These are phyloP conservation scores for Senna tora DNA, from an alignment of 306 rosid species.

Conservation along the genomic window DNA sequence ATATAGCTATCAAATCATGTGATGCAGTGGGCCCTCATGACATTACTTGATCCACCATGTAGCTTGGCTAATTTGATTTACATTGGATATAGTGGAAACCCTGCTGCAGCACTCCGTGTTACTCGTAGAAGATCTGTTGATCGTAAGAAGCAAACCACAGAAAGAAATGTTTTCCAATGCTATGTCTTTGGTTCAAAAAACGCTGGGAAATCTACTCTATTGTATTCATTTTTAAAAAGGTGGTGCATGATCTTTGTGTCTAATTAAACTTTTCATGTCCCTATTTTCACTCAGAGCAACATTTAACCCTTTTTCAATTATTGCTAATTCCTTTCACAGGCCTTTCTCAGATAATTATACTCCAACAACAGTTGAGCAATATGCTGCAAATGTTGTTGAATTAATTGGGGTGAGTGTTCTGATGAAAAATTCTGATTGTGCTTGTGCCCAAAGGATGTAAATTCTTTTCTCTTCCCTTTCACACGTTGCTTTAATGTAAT, in stretches of 20 bases:
- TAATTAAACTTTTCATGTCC: conserved; percentile 38
- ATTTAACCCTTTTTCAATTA: conserved; percentile 25
- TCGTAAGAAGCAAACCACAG: conserved; percentile 71
- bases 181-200: conserved; percentile 87
- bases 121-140: conserved; percentile 75
- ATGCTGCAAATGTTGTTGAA: conserved; percentile 67
- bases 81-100: conserved; percentile 87
- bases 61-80: conserved; percentile 86
- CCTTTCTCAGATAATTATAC: conserved; percentile 64
- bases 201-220: conserved; percentile 84
- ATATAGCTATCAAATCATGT: conserved; percentile 35
- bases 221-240: conserved; percentile 84
- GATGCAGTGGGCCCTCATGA: conserved; percentile 96
- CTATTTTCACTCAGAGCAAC: conserved; percentile 36
- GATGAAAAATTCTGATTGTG: conserved; percentile 29
- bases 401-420: conserved; percentile 70
- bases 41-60: conserved; percentile 69
- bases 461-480: conserved; percentile 4
- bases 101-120: conserved; percentile 76
- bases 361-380: conserved; percentile 63
- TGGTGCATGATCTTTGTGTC: conserved; percentile 38
- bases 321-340: conserved; percentile 47
- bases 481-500: conserved; percentile 24
- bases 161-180: conserved; percentile 85
- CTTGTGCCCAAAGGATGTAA: conserved; percentile 27